Percentiles rank a stretch among this genome's conserved stretches.
phyloP scores from a whole-genome alignment of 163 green algal genomes.

The Chlorella variabilis region DNA sequence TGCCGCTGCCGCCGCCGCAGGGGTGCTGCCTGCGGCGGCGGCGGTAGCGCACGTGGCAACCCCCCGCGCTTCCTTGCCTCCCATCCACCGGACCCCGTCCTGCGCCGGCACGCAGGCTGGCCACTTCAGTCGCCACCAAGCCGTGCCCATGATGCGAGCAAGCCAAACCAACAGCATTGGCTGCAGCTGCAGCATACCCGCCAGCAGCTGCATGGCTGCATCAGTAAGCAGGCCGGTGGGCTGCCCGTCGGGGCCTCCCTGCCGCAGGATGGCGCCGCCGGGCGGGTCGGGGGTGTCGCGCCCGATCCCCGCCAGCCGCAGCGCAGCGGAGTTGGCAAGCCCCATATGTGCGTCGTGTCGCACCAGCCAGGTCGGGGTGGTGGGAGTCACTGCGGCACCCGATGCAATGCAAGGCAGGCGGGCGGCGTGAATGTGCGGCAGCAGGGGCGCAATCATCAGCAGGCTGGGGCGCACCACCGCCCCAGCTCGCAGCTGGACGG shows the following conservation, averaged over 20 bases:
- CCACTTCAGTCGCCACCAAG: too few relatives aligned
- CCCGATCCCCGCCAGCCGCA: conserved; percentile 60
- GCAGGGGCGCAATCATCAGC: background rate
- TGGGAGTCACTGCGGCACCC: background rate
- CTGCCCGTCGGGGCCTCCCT: background rate
- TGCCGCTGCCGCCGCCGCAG: too few relatives aligned
- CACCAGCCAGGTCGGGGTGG: conserved; percentile 60
- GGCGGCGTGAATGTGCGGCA: background rate
- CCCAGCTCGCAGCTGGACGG: background rate
- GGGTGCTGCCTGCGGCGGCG: too few relatives aligned
- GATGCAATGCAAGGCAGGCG: background rate
- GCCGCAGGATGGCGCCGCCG: conserved; percentile 59
- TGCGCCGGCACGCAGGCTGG: too few relatives aligned
- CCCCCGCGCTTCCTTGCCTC: too few relatives aligned
- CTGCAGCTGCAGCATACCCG: background rate
- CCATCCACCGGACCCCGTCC: too few relatives aligned
- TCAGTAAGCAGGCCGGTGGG: conserved; percentile 74
- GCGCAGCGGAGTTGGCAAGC: conserved; percentile 63
- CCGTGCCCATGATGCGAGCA: too few relatives aligned
- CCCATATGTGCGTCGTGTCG: conserved; percentile 76
- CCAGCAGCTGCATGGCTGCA: conserved; percentile 56
- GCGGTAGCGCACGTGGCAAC: too few relatives aligned
- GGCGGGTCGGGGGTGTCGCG: conserved; percentile 27
- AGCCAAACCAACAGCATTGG: too few relatives aligned
- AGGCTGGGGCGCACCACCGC: background rate